Evolutionary conservation across 805 yeast species (phyloP).

Genomic region (Pichia cephalocereana): DNA sequence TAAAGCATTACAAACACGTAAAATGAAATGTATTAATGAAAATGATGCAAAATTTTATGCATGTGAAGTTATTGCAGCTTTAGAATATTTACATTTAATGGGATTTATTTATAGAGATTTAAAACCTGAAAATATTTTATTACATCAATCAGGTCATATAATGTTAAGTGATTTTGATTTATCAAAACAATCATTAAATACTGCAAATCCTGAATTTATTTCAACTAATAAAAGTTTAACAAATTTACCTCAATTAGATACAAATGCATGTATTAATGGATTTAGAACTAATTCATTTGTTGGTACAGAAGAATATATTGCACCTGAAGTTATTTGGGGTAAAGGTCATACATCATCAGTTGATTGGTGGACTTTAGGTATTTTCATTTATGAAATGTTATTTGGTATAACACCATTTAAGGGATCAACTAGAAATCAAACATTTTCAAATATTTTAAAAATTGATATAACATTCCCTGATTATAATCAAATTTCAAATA

Average conservation of each 20-base stretch:
- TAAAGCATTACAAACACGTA: slow-evolving; percentile 87
- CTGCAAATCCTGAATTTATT: slow-evolving; percentile 67
- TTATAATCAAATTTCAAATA: slow-evolving; percentile 45
- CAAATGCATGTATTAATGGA: slow-evolving; percentile 91
- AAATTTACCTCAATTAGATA: slow-evolving; percentile 64
- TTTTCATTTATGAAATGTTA: slow-evolving; percentile 86
- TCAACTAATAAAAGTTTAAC: slow-evolving; percentile 24
- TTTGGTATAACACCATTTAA: slow-evolving; percentile 96
- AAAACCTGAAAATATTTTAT: slow-evolving; percentile 89
- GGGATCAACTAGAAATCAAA: slow-evolving; percentile 79
- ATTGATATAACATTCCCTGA: slow-evolving; percentile 78
- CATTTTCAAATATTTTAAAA: slow-evolving; percentile 81
- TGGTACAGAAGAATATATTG: slow-evolving; percentile 97
- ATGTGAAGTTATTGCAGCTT: slow-evolving; percentile 93
- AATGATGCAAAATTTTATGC: slow-evolving; percentile 90
- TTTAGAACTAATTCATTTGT: slow-evolving; percentile 97
- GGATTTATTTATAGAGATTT: slow-evolving; percentile 95
- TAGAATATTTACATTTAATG: slow-evolving; percentile 92
- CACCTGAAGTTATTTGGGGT: slow-evolving; percentile 96
- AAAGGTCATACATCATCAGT: slow-evolving; percentile 97
- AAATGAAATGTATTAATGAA: slow-evolving; percentile 76
- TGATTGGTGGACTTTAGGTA: slow-evolving; percentile 99
- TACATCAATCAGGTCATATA: slow-evolving; percentile 96
- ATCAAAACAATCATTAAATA: slow-evolving; percentile 75
- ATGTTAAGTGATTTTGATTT: slow-evolving; percentile 96